Evolutionary conservation across 129 eudicot genomes (phyloP).

Genomic region (Flaveria brownii): DNA sequence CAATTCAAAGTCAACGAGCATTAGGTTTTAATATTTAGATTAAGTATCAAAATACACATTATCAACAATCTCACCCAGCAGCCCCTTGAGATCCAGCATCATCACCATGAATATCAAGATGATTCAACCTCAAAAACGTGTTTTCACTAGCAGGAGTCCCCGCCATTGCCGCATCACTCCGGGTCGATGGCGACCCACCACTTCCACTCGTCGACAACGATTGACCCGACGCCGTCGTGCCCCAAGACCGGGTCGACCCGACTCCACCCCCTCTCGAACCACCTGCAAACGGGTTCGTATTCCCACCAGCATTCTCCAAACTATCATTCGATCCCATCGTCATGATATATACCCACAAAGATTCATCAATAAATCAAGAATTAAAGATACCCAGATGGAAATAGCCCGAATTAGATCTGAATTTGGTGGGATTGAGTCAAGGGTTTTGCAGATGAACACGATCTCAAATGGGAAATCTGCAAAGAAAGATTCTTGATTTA

Average conservation of each 20-base stretch:
- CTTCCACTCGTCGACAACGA: slow-evolving; percentile 93
- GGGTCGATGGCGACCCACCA: slow-evolving; percentile 86
- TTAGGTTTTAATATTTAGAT: neutral
- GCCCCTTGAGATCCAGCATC: slow-evolving; percentile 88
- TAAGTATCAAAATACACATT: neutral
- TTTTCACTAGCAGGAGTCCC: slow-evolving; percentile 71
- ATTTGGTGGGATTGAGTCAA: slow-evolving; percentile 6
- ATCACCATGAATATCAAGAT: slow-evolving; percentile 81
- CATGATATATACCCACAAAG: too few species aligned
- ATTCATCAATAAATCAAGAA: neutral
- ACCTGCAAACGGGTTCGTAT: slow-evolving; percentile 46
- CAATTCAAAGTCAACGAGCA: slow-evolving; percentile 31
- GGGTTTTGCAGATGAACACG: slow-evolving; percentile 21
- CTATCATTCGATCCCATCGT: slow-evolving; percentile 41
- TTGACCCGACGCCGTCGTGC: slow-evolving; percentile 76
- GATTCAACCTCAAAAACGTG: slow-evolving; percentile 63
- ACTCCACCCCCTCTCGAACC: slow-evolving; percentile 32
- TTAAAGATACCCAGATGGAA: slow-evolving; percentile 42
- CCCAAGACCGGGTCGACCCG: slow-evolving; percentile 79
- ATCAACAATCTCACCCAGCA: slow-evolving; percentile 50
- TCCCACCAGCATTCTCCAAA: slow-evolving; percentile 51
- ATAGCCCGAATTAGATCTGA: slow-evolving; percentile 30
- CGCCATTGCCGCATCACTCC: slow-evolving; percentile 74
- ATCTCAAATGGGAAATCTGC: neutral
- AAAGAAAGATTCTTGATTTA: neutral